A percentile compares a stretch with the other conserved stretches of the same genome.
These are phyloP conservation scores for Quercus engelmannii DNA, from an alignment of 306 rosid species.

Conservation along the genomic window DNA sequence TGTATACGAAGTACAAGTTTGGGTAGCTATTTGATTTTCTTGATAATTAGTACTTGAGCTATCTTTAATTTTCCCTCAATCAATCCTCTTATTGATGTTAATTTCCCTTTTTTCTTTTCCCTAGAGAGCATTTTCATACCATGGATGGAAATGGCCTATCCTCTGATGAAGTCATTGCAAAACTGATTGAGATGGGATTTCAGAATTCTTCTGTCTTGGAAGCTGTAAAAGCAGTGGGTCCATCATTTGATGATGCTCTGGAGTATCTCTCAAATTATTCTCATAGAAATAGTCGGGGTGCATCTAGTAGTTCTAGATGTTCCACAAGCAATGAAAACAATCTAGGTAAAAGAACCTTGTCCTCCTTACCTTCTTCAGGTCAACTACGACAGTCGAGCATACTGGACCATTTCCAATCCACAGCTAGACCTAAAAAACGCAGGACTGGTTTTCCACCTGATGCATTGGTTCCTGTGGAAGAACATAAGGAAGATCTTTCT, in stretches of 20 bases:
- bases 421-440: conserved; percentile 20
- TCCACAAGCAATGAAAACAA: conserved; percentile 1
- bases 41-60: background rate
- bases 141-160: conserved; percentile 37
- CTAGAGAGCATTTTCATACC: conserved; percentile 6
- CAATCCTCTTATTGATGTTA: background rate
- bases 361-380: conserved; percentile 12
- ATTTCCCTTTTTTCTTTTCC: background rate
- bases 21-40: background rate
- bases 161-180: conserved; percentile 40
- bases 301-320: conserved; percentile 29
- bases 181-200: conserved; percentile 72
- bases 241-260: conserved; percentile 41
- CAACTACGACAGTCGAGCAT: conserved; percentile 63
- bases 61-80: background rate
- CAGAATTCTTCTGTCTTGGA: conserved; percentile 30
- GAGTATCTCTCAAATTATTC: conserved; percentile 42
- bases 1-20: background rate
- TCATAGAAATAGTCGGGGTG: conserved; percentile 9
- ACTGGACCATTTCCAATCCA: conserved; percentile 54
- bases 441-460: conserved; percentile 21
- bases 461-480: conserved; percentile 15
- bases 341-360: conserved; percentile 30
- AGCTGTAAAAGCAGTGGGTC: conserved; percentile 53
- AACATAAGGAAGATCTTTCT: conserved; percentile 25